Evolutionary conservation across 2,329 filamentous ascomycete species (phyloP).

Genomic region (Cordyceps javanica): DNA sequence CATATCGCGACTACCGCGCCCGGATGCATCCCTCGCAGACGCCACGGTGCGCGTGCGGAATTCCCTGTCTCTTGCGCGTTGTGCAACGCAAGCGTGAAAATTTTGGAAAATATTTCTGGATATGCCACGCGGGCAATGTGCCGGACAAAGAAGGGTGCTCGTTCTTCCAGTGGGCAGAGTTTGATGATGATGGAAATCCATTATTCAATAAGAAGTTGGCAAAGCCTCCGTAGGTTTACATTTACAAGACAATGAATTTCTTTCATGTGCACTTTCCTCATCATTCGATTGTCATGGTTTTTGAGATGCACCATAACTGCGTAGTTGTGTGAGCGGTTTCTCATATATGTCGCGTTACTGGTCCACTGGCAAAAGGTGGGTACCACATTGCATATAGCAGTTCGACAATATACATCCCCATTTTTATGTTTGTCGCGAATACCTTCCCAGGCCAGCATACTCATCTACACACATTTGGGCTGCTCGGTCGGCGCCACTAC

Average conservation of each 20-base stretch:
- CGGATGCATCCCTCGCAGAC: slow-evolving; percentile 72
- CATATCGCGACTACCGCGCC: slow-evolving; percentile 79
- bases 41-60: slow-evolving; percentile 68
- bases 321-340: too few species aligned
- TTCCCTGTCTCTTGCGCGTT: slow-evolving; percentile 65
- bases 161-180: slow-evolving; percentile 81
- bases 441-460: too few species aligned
- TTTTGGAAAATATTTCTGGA: slow-evolving; percentile 83
- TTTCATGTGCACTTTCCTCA: too few species aligned
- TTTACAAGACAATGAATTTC: background rate
- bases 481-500: background rate
- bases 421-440: too few species aligned
- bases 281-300: background rate
- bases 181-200: slow-evolving; percentile 81
- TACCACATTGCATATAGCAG: too few species aligned
- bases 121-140: slow-evolving; percentile 74
- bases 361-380: too few species aligned
- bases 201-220: slow-evolving; percentile 14
- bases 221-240: background rate
- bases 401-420: too few species aligned
- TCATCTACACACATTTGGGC: too few species aligned
- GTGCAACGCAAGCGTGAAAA: slow-evolving; percentile 74
- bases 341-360: too few species aligned
- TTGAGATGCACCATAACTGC: background rate
- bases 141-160: slow-evolving; percentile 64